Evolutionary conservation across 805 yeast genomes (phyloP).

Genomic region (Lipomyces sp.): DNA sequence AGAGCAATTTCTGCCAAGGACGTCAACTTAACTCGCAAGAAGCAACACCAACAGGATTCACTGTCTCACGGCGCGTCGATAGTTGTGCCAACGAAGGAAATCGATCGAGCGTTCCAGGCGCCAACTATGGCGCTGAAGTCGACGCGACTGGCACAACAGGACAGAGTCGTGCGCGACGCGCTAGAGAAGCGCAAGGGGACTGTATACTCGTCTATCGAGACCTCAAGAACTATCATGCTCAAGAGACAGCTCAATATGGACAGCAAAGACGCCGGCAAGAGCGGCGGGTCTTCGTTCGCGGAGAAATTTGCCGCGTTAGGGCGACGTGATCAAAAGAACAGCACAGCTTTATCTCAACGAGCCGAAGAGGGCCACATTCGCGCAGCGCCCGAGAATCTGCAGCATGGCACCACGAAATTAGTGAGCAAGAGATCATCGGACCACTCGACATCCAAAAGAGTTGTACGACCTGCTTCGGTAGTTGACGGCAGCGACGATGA

Average conservation of each 20-base stretch:
- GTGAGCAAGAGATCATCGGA: too few species aligned
- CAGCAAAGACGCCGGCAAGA: neutral
- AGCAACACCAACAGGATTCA: neutral
- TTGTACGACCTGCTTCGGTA: too few species aligned
- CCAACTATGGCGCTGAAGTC: constrained; percentile 14
- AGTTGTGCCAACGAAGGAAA: neutral
- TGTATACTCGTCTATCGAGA: constrained; percentile 1
- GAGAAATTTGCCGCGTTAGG: too few species aligned
- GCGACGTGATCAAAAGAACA: too few species aligned
- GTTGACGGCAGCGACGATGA: too few species aligned
- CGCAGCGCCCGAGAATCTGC: too few species aligned
- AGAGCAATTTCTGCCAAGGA: constrained; percentile 28
- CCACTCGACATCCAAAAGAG: too few species aligned
- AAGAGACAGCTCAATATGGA: neutral
- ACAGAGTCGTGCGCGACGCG: neutral
- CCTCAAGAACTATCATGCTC: too few species aligned
- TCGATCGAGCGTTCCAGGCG: constrained; percentile 1
- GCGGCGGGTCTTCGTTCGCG: neutral
- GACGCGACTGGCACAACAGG: constrained; percentile 3
- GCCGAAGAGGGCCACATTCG: too few species aligned
- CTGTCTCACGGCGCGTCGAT: neutral
- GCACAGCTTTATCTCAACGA: too few species aligned
- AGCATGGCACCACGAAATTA: too few species aligned
- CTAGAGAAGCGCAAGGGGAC: constrained; percentile 3
- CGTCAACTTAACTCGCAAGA: constrained; percentile 18